Evolutionary conservation across 139 green algal species (phyloP), one percentile per base, ranked within the genome.

Genomic region (Nannochloris sp.): DNA sequence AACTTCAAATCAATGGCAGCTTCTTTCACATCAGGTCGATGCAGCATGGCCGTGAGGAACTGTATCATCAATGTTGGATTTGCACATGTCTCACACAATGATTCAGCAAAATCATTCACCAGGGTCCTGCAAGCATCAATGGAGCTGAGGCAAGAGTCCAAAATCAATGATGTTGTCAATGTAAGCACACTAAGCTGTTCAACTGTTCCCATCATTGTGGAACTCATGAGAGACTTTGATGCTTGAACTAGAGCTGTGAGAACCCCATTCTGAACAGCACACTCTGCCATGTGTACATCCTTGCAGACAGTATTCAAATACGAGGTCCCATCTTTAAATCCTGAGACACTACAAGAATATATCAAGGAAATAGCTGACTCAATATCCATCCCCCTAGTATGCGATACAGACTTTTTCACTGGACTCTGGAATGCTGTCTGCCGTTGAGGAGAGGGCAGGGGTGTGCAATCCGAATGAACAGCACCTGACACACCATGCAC

Each of bases 221-320:
- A 57, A 29, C 60, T 62, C 21, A 76, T 44, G 29, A 76, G 31
- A 3, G 62, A 66, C n/a, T 43, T 62, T 16, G 70, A 56, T 1
- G 70, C 70, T 15, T 44, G 48, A 10, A 71, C 57, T 4, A 76
- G 50, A 11, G 70, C 70, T 53, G 70, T 62, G 2, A 76, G 48
- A 1, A 57, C 70, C 4, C 70, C 63, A 10, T 56, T 8, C 14
- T 44, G 29, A 16, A 71, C 12, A 5, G 56, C 63, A 9, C 25
- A 23, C 4, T 46, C 44, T 8, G 27, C 43, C 16, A 48, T 43
- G 36, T 60, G 23, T 16, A 29, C 15, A 23, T 44, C 40, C 24
- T 23, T 55, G 1, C 50, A 36, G 9, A 62, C 57, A 24, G 63
- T 57, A 19, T 66, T 64, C 24, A 76, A 48, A 3, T 71, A 55